Percentiles rank a stretch among this genome's conserved stretches.
Conservation (phyloP, 73 alveolate species). For the Tetrahymena elliotti region DNA sequence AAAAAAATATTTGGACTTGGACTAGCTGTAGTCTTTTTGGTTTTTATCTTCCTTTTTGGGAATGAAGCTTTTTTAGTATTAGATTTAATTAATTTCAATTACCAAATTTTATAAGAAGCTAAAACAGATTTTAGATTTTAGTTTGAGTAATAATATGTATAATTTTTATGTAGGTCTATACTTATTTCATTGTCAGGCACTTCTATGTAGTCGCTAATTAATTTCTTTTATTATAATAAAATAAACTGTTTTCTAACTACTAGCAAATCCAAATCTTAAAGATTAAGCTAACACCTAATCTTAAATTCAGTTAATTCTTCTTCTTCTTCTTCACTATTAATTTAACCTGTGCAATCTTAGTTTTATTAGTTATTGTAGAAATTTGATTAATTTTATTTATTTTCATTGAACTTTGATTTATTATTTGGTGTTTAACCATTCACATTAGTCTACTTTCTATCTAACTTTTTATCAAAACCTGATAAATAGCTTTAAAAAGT, state of each 20-base stretch:
- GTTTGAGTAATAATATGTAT: neutral
- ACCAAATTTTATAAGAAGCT: neutral
- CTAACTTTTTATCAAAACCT: neutral
- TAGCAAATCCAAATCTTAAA: neutral
- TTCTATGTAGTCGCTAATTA: neutral
- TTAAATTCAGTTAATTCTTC: neutral
- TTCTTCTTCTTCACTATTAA: neutral
- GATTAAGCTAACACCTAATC: neutral
- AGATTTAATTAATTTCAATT: neutral
- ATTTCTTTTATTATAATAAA: neutral
- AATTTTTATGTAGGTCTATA: neutral
- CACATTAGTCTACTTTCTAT: neutral
- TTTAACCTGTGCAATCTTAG: neutral
- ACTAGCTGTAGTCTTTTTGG: neutral
- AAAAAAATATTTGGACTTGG: neutral
- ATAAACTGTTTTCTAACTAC: neutral
- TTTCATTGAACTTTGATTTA: neutral
- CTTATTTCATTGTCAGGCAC: neutral
- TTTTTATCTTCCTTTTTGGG: neutral
- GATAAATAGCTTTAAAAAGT: neutral
- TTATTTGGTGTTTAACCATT: no score
- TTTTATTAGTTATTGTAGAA: neutral
- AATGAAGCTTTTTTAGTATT: neutral
- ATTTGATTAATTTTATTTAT: neutral
- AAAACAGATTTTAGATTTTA: neutral